These are phyloP conservation scores for Pichia sp. DNA, from an alignment of 1,139 yeast genomes.

Conservation along the genomic window DNA sequence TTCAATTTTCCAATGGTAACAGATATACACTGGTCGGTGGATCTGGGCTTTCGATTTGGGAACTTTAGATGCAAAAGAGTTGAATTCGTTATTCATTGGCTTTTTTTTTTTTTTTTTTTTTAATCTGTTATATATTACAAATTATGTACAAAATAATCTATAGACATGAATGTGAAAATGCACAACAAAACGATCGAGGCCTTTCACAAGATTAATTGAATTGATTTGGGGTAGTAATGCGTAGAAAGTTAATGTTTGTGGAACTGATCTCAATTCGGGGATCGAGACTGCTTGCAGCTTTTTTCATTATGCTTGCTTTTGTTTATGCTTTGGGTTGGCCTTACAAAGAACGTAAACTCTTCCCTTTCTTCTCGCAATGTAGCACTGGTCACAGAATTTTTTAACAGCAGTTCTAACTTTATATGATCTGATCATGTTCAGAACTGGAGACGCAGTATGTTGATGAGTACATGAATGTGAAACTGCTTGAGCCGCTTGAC, in stretches of 20 bases:
- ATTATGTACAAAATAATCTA: no score
- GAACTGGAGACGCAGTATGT: constrained; percentile 10
- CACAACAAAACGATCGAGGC: no score
- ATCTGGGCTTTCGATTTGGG: constrained; percentile 59
- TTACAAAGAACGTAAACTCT: constrained; percentile 90
- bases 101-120: no score
- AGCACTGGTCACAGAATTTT: constrained; percentile 87
- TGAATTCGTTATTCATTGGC: no score
- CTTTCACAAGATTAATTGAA: no score
- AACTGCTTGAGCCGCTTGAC: constrained; percentile 8
- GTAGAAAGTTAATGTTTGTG: no score
- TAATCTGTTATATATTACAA: no score
- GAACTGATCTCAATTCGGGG: no score
- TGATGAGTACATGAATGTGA: constrained; percentile 8
- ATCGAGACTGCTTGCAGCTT: no score
- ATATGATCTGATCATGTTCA: constrained; percentile 39
- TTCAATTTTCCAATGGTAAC: constrained; percentile 22
- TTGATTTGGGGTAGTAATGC: no score
- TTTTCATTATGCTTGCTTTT: constrained; percentile 70
- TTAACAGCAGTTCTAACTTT: constrained; percentile 79
- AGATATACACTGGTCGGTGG: constrained; percentile 52
- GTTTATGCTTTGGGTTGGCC: constrained; percentile 89
- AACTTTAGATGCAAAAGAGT: constrained; percentile 4
- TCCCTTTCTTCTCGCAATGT: constrained; percentile 90
- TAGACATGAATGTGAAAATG: no score